Evolutionary conservation across 2,329 filamentous ascomycete species (phyloP).

Genomic region (Xylariaceae sp.): DNA sequence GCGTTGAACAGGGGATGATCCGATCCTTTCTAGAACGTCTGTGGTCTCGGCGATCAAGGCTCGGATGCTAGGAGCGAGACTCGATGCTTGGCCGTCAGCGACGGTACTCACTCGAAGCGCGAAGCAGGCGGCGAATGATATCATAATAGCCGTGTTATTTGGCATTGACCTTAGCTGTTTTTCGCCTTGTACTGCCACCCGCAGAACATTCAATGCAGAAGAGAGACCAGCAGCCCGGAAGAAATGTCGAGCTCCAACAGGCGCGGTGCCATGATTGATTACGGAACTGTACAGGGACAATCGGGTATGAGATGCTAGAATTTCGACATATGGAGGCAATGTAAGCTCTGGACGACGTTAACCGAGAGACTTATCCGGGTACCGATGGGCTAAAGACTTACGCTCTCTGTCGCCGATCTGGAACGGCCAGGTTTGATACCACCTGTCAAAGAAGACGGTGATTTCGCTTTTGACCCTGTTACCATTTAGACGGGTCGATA

Average conservation of each 20-base stretch:
- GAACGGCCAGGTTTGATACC: conserved; percentile 52
- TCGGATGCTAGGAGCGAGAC: conserved; percentile 64
- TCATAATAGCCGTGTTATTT: conserved; percentile 79
- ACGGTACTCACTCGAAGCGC: conserved; percentile 66
- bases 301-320: conserved; percentile 71
- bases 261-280: conserved; percentile 73
- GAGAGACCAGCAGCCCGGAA: conserved; percentile 73
- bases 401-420: conserved; percentile 51
- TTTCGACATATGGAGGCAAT: conserved; percentile 74
- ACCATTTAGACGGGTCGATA: background rate
- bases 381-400: conserved; percentile 31
- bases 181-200: conserved; percentile 73
- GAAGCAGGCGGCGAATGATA: conserved; percentile 73
- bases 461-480: conserved; percentile 38
- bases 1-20: conserved; percentile 65
- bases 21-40: conserved; percentile 69
- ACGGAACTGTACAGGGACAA: conserved; percentile 75
- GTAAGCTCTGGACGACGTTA: conserved; percentile 46
- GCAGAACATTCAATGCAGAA: conserved; percentile 73
- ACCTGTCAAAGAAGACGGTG: conserved; percentile 38
- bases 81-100: conserved; percentile 56
- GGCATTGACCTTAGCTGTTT: conserved; percentile 72
- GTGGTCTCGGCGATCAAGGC: conserved; percentile 70
- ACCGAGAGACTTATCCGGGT: conserved; percentile 12
- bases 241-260: conserved; percentile 70